Conservation (phyloP, 129 eudicot species). For the Escallonia rubra region DNA sequence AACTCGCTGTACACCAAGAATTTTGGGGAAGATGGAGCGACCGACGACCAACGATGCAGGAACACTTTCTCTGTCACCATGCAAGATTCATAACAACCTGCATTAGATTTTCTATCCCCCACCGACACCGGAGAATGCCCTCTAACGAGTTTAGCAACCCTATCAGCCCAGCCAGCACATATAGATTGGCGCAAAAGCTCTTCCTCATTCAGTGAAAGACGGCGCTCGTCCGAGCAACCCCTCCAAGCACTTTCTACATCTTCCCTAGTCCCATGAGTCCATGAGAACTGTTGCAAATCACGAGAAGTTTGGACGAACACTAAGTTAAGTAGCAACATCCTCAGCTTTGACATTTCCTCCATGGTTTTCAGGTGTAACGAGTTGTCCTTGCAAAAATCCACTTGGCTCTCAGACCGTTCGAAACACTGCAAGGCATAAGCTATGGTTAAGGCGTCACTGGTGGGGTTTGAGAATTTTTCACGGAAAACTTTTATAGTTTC, state of each 20-base stretch:
- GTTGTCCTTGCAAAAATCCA: constrained; percentile 53
- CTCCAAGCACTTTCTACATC: constrained; percentile 84
- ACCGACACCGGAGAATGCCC: constrained; percentile 36
- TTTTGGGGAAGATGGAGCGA: constrained; percentile 61
- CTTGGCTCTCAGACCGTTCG: constrained; percentile 44
- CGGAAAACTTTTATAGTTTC: constrained; percentile 45
- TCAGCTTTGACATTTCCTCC: constrained; percentile 95
- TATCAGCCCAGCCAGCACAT: constrained; percentile 96
- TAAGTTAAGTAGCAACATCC: constrained; percentile 73
- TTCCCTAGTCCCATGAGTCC: constrained; percentile 51
- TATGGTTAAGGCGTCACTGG: constrained; percentile 74
- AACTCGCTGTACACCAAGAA: constrained; percentile 76
- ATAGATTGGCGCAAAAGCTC: constrained; percentile 82
- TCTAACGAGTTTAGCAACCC: constrained; percentile 65
- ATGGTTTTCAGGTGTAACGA: constrained; percentile 66
- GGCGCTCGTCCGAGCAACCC: constrained; percentile 45
- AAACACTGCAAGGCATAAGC: constrained; percentile 84
- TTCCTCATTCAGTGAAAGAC: constrained; percentile 54
- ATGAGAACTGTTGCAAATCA: constrained; percentile 36
- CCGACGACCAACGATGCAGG: constrained; percentile 72
- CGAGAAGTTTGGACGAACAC: constrained; percentile 44
- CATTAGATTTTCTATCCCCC: constrained; percentile 53
- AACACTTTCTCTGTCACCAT: constrained; percentile 58
- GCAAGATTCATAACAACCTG: constrained; percentile 66
- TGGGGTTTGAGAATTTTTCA: constrained; percentile 56